Conservation (phyloP, 345 rosid species). For the Lagerstroemia speciosa region DNA sequence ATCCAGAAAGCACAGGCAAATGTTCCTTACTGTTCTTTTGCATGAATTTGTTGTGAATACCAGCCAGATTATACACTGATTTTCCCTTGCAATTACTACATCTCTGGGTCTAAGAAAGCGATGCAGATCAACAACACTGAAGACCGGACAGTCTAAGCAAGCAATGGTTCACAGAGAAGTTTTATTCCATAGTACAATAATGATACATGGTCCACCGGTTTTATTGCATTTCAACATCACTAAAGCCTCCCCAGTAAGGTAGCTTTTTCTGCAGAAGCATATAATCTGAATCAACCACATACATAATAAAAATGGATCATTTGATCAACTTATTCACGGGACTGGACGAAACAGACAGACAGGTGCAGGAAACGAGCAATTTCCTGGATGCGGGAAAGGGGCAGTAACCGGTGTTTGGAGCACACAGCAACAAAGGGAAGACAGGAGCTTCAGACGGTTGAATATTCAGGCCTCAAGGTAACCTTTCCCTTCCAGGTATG, state of each 20-base stretch:
- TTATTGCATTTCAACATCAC: background rate
- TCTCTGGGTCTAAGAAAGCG: no score
- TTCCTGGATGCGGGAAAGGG: conserved; percentile 15
- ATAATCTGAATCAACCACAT: background rate
- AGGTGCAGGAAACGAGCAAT: conserved; percentile 19
- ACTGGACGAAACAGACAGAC: conserved; percentile 1
- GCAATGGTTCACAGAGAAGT: background rate
- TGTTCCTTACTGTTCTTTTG: background rate
- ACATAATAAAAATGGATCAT: background rate
- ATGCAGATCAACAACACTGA: background rate
- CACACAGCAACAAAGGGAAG: background rate
- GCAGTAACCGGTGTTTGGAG: background rate
- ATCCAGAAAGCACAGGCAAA: background rate
- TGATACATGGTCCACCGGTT: background rate
- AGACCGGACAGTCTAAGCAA: background rate
- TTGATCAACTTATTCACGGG: background rate
- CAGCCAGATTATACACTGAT: background rate
- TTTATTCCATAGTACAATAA: background rate
- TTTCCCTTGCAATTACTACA: no score
- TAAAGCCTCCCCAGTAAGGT: background rate
- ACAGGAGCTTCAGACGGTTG: background rate
- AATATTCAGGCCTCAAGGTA: conserved; percentile 34
- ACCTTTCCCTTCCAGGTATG: conserved; percentile 60
- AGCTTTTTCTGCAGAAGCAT: background rate
- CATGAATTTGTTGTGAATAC: background rate